These are phyloP conservation scores for Beauveria sp. DNA, from an alignment of 2,329 filamentous ascomycete genomes.

Conservation along the genomic window DNA sequence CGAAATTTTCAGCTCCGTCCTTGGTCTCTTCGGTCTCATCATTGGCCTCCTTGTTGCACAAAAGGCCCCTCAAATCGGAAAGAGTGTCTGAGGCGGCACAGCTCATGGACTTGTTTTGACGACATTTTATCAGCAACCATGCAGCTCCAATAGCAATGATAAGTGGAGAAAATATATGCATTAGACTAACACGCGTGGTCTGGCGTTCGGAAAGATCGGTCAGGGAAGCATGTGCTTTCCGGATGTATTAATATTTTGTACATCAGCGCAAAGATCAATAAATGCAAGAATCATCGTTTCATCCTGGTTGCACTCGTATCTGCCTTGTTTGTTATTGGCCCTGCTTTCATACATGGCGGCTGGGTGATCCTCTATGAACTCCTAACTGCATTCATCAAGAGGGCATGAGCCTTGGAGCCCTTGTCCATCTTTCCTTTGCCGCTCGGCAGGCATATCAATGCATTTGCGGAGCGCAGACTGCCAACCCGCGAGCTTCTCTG, in stretches of 20 bases:
- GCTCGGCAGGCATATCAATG: conserved; percentile 66
- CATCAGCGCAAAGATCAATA: conserved; percentile 22
- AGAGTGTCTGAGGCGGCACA: conserved; percentile 15
- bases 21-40: conserved; percentile 93
- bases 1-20: conserved; percentile 97
- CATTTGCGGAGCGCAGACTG: conserved; percentile 84
- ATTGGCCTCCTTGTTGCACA: conserved; percentile 81
- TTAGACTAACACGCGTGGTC: conserved; percentile 20
- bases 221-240: conserved; percentile 23
- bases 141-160: neutral
- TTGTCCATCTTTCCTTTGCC: conserved; percentile 57
- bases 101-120: conserved; percentile 11
- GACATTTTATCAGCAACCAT: neutral
- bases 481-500: conserved; percentile 87
- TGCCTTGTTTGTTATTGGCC: neutral
- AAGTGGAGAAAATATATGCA: conserved; percentile 10
- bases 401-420: conserved; percentile 64
- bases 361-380: conserved; percentile 8
- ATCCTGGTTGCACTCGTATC: neutral
- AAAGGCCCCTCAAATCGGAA: conserved; percentile 70
- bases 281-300: conserved; percentile 17
- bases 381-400: conserved; percentile 60
- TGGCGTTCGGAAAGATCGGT: conserved; percentile 33
- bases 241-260: conserved; percentile 31
- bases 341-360: neutral